Percentiles rank a stretch among this genome's conserved stretches.
Evolutionary conservation across 257 asterid genomes (phyloP).

Genomic region (Eucommia ulmoides): DNA sequence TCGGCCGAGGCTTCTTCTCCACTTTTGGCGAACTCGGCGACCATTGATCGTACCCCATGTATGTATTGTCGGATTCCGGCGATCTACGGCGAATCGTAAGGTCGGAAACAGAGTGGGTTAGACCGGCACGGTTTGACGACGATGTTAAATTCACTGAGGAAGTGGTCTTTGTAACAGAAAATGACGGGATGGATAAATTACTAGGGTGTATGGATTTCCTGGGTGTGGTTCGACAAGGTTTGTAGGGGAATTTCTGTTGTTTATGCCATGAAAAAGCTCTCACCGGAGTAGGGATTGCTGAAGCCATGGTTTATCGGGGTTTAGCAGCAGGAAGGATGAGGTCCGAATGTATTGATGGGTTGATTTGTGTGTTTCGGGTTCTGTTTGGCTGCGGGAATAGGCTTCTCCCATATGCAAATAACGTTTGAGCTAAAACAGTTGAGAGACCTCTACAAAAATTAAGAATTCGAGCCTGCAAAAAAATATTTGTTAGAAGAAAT

Average conservation of each 20-base stretch:
- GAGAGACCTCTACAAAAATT: no score
- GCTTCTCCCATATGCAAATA: no score
- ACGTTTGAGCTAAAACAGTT: no score
- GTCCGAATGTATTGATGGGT: no score
- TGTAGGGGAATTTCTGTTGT: conserved; percentile 1
- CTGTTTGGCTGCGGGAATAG: no score
- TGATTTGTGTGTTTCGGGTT: no score
- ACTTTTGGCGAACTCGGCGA: neutral
- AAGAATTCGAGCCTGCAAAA: no score
- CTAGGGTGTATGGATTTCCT: neutral
- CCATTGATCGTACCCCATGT: neutral
- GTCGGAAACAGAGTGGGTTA: neutral
- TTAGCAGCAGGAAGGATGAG: no score
- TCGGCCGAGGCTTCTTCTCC: neutral
- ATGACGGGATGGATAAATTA: no score
- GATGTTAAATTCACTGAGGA: neutral
- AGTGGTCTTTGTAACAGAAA: neutral
- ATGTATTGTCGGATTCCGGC: neutral
- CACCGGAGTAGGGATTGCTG: neutral
- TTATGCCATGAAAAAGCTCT: neutral
- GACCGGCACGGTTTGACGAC: neutral
- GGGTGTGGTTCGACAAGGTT: neutral
- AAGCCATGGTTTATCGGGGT: neutral
- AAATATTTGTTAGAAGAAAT: no score
- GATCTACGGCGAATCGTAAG: neutral